These are phyloP conservation scores for Auriscalpium microsporum DNA, from an alignment of 768 basidiomycete genomes.

Conservation along the genomic window DNA sequence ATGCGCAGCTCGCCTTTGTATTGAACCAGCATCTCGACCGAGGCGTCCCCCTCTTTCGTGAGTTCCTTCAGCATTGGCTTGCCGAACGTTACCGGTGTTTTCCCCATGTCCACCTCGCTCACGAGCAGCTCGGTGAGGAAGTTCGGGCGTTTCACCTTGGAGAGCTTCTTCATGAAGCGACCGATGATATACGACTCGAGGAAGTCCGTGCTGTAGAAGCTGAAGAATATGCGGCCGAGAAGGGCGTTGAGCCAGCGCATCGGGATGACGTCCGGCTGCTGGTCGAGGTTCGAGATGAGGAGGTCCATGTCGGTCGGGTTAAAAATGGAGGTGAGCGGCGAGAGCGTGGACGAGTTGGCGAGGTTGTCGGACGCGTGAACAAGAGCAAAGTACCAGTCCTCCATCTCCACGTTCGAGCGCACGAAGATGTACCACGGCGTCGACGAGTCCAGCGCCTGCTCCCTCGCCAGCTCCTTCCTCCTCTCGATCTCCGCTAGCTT, in stretches of 20 bases:
- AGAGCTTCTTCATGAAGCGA: constrained; percentile 87
- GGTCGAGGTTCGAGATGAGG: constrained; percentile 79
- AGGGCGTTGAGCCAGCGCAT: constrained; percentile 97
- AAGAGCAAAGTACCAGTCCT: constrained; percentile 90
- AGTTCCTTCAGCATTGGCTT: constrained; percentile 98
- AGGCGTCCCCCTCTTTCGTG: constrained; percentile 87
- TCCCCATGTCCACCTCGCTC: constrained; percentile 83
- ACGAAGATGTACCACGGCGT: constrained; percentile 94
- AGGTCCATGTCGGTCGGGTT: constrained; percentile 69
- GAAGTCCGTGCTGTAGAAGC: constrained; percentile 74
- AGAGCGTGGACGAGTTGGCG: constrained; percentile 50
- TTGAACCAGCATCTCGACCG: constrained; percentile 75
- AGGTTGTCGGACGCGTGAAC: constrained; percentile 65
- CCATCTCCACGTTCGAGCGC: constrained; percentile 84
- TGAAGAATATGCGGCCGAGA: constrained; percentile 87
- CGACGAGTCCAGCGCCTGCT: constrained; percentile 41
- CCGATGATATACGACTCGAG: constrained; percentile 82
- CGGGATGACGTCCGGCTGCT: constrained; percentile 91
- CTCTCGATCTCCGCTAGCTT: constrained; percentile 25
- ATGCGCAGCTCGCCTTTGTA: constrained; percentile 88
- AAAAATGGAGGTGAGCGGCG: constrained; percentile 59
- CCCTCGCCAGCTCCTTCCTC: constrained; percentile 29
- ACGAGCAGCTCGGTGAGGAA: constrained; percentile 83
- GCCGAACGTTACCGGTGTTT: constrained; percentile 75
- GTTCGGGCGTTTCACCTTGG: constrained; percentile 81